A percentile compares a stretch with the other conserved stretches of the same genome.
These are phyloP conservation scores for Aspergillus pseudoglaucus DNA, from an alignment of 2,329 filamentous ascomycete genomes.

Conservation along the genomic window DNA sequence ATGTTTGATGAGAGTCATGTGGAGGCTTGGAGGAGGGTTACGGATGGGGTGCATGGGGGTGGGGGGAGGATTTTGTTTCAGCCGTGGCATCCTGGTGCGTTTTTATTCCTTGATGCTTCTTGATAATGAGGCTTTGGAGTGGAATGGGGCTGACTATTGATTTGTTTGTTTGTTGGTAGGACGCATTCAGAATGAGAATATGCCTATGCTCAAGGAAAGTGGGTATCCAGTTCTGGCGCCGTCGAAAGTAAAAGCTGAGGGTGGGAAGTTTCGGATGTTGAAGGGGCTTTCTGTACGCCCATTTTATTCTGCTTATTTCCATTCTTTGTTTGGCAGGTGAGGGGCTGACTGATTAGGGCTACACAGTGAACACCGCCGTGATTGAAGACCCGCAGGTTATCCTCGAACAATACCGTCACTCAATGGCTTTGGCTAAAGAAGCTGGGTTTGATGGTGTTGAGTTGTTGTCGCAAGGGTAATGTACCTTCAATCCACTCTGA, in stretches of 20 bases:
- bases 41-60: conserved; percentile 15
- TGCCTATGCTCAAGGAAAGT: conserved; percentile 13
- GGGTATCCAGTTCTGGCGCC: conserved; percentile 15
- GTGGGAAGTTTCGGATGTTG: conserved; percentile 14
- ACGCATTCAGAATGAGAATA: conserved; percentile 15
- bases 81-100: conserved; percentile 17
- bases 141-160: not conserved
- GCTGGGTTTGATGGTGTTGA: conserved; percentile 13
- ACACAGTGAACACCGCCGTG: conserved; percentile 9
- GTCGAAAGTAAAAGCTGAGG: conserved; percentile 8
- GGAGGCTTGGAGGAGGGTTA: conserved; percentile 15
- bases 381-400: conserved; percentile 7
- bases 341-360: conserved; percentile 1
- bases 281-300: conserved; percentile 4
- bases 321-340: not conserved
- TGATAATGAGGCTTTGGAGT: too few relatives aligned
- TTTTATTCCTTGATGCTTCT: not conserved
- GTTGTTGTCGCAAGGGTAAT: conserved; percentile 10
- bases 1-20: conserved; percentile 14
- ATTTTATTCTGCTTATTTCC: not conserved
- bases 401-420: conserved; percentile 9
- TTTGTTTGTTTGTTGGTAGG: conserved; percentile 1
- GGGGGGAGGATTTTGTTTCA: conserved; percentile 18
- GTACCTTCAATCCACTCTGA: too few relatives aligned
- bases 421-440: conserved; percentile 5